Evolutionary conservation across 1,284 basidiomycete species (phyloP), one percentile per base, ranked within the genome.

Genomic region (Erythrobasidium hasegawianum): DNA sequence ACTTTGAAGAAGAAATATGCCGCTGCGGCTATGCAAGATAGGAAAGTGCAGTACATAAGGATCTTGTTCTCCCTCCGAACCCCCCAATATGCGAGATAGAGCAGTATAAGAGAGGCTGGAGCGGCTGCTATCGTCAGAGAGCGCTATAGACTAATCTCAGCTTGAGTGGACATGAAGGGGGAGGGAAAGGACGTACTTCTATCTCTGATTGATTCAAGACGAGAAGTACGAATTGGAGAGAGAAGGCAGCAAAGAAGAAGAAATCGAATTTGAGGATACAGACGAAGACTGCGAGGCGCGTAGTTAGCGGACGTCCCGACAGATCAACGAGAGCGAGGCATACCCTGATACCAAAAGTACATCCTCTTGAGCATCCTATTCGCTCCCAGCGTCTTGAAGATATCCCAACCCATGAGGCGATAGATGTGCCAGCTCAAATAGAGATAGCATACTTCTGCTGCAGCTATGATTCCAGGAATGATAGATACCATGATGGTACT

Each of bases 1-100:
- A 87, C 88, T 82, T 96, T 96, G 82, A 89, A 95, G 64, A 87
- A 81, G 78, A 95, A 95, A 79, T 96, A 96, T 18, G 89, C 85
- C 78, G 87, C 82, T 14, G 88, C 91, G 13, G 84, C 85, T 26
- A 85, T 80, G 74, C 90, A 88, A 38, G 90, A 90, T 27, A 83
- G 81, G 81, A 92, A 85, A 80, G 95, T 95, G 0, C 86, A 85
- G 60, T 83, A 83, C 89, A 95, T 95, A 83, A 90, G 87, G 82
- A 82, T 85, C 74, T 84, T 86, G 77, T 87, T 88, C 80, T 96
- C 92, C 72, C 88, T 84, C 39, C 89, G 84, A 20, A 90, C 91
- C 24, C 89, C 89, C 49, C 90, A 79, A 72, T 90, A 86, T n/a
- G 92, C 92, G 72, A 89, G 85, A 22, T 90, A 80, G 50, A 96